Base-by-base conservation (phyloP, 371 early-diverging fungal genomes). In the Dentiscutata heterogama region DNA sequence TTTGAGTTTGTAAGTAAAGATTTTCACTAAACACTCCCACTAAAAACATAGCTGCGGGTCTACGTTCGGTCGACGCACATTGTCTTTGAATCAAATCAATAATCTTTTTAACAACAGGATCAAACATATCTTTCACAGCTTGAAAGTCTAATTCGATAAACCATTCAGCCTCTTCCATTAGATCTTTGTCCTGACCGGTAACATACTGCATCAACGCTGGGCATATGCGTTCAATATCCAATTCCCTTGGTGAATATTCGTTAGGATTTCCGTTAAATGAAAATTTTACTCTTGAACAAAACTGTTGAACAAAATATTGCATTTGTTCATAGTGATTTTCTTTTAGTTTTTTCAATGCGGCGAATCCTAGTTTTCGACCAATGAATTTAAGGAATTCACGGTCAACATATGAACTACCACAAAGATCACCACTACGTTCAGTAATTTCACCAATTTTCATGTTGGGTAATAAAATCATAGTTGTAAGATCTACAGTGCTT, bases 331-430 rank as follows among this genome's bases (percentile, higher is more conserved):
- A 71, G 25, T 80, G 6, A 58, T 80, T 71, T 39, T 51, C 64
- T 71, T 80, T 68, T 14, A 80, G 39, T 46, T 80, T 53, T 51
- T 80, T 80, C 80, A 80, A 71, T 14, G 80, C 80, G 18, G 35
- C 80, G 5, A 54, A 51, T 42, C 80, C 80, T 29, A 80, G 20
- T 71, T 80, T 70, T 16, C 42, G 20, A 25, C 80, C 80, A 18
- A 90, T 79, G 64, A 88, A 91, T 18, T 86, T 88, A 65, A 89
- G 82, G 86, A 91, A 89, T 25, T 87, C 87, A 35, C 85, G 84
- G 83, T 91, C 90, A 54, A 91, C 86, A 84, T 90, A 89, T n/a
- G 88, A 88, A 11, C 89, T 89, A 46, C 91, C 91, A 81, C 91
- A 91, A 54, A 87, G 87, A 65, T 88, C 89, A 82, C 91, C 89